phyloP scores from a whole-genome alignment of 441 rosid genomes.

The Euphorbia corollata region DNA sequence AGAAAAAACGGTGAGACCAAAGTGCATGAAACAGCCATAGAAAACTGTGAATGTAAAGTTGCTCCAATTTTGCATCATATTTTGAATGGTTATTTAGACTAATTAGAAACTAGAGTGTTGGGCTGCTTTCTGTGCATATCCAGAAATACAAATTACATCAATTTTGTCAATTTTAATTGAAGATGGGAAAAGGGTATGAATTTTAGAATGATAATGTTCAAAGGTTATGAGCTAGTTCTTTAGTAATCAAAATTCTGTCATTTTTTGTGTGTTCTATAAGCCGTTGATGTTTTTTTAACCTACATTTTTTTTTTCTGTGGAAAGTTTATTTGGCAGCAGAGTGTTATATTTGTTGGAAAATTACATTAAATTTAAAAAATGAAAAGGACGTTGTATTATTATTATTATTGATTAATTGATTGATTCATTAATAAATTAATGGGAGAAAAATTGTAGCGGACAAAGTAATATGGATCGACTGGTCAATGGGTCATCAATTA shows the following conservation, averaged over 20 bases:
- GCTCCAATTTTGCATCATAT: neutral
- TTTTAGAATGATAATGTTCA: conserved; percentile 3
- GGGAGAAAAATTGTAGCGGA: too few relatives aligned
- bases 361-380: neutral
- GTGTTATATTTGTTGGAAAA: too few relatives aligned
- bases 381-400: neutral
- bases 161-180: neutral
- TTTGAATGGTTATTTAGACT: neutral
- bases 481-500: too few relatives aligned
- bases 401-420: too few relatives aligned
- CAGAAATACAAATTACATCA: neutral
- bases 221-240: conserved; percentile 11
- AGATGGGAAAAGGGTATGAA: conserved; percentile 3
- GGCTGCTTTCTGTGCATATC: neutral
- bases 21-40: neutral
- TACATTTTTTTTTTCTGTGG: neutral
- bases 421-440: too few relatives aligned
- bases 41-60: neutral
- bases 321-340: neutral
- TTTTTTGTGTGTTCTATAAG: neutral
- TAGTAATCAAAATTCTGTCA: neutral
- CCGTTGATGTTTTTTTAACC: neutral
- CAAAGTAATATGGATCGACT: too few relatives aligned
- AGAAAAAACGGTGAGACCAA: conserved; percentile 2
- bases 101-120: neutral